Percentiles rank a stretch among this genome's conserved stretches.
Conservation (phyloP, 2,329 filamentous ascomycete genomes). For the Aspergillus brasiliensis region DNA sequence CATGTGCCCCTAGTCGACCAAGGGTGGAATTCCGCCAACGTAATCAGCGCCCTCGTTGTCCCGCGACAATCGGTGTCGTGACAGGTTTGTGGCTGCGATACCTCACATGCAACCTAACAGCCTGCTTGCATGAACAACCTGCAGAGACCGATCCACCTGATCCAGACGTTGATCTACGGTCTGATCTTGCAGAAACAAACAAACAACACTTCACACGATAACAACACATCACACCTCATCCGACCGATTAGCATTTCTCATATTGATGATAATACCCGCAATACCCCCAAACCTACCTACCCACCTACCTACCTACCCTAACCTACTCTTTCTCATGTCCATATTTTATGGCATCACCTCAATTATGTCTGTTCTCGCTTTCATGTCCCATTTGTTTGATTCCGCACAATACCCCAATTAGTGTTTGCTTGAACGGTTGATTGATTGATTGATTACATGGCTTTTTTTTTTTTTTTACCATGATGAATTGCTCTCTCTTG, state of each 20-base stretch:
- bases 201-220: not conserved
- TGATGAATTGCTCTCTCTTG: too few relatives aligned
- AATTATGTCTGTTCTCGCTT: too few relatives aligned
- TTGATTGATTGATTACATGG: too few relatives aligned
- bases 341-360: too few relatives aligned
- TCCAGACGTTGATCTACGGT: not conserved
- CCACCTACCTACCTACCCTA: not conserved
- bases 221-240: too few relatives aligned
- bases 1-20: constrained; percentile 65
- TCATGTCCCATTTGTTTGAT: too few relatives aligned
- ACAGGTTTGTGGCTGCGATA: not conserved
- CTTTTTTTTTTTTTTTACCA: too few relatives aligned
- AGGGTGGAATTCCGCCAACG: constrained; percentile 73
- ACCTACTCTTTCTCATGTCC: too few relatives aligned
- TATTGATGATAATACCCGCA: too few relatives aligned
- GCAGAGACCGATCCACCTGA: not conserved
- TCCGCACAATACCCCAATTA: too few relatives aligned
- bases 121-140: not conserved
- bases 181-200: not conserved
- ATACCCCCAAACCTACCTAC: not conserved
- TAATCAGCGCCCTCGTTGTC: constrained; percentile 75
- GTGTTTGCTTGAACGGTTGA: too few relatives aligned
- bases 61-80: constrained; percentile 20
- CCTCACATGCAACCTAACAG: not conserved
- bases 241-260: too few relatives aligned